Evolutionary conservation across 1,139 yeast genomes (phyloP).

Genomic region (Pichia sp.): DNA sequence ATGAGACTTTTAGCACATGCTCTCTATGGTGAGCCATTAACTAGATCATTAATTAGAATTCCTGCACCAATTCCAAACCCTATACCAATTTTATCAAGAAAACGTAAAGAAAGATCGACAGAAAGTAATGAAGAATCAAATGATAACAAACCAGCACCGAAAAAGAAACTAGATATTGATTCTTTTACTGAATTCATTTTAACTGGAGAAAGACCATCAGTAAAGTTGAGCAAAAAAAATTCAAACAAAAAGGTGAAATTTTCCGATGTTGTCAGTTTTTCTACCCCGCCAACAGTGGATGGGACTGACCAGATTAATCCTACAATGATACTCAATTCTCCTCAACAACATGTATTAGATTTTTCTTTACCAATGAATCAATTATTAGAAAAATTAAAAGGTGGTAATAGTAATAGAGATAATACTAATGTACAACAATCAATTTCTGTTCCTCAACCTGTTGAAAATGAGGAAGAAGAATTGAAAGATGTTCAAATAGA

Average conservation of each 20-base stretch:
- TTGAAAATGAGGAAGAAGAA: slow-evolving; percentile 54
- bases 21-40: slow-evolving; percentile 42
- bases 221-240: slow-evolving; percentile 19
- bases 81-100: slow-evolving; percentile 56
- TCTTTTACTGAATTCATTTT: slow-evolving; percentile 67
- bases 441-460: slow-evolving; percentile 18
- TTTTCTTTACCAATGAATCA: slow-evolving; percentile 72
- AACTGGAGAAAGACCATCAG: slow-evolving; percentile 61
- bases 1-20: slow-evolving; percentile 59
- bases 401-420: slow-evolving; percentile 3
- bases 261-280: slow-evolving; percentile 51
- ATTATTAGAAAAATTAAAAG: slow-evolving; percentile 42
- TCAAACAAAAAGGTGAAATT: slow-evolving; percentile 58
- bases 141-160: slow-evolving; percentile 19
- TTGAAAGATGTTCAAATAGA: slow-evolving; percentile 47
- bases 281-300: slow-evolving; percentile 24
- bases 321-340: slow-evolving; percentile 15
- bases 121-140: slow-evolving; percentile 22
- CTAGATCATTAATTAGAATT: slow-evolving; percentile 43
- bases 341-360: slow-evolving; percentile 35
- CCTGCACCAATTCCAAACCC: slow-evolving; percentile 64
- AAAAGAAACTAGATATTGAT: slow-evolving; percentile 52
- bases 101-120: slow-evolving; percentile 32
- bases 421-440: neutral
- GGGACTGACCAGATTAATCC: slow-evolving; percentile 2